These are phyloP conservation scores for Backusella circina DNA, from an alignment of 192 early-diverging fungal genomes.

Conservation along the genomic window DNA sequence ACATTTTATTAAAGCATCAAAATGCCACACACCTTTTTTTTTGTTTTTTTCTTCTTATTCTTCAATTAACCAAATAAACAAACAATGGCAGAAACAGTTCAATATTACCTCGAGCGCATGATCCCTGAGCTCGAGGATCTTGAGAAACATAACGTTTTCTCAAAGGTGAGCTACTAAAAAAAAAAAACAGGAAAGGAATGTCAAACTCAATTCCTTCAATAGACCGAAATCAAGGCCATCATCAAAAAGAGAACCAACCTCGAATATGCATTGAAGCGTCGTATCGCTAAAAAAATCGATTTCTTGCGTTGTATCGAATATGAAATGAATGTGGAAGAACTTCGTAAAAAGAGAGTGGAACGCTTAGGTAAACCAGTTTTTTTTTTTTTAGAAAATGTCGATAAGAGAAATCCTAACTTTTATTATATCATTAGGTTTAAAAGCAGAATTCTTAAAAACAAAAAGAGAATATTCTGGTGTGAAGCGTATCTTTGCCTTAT, in stretches of 20 bases:
- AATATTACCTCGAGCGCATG: slow-evolving; percentile 92
- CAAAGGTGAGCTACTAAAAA: slow-evolving; percentile 51
- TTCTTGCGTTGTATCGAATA: slow-evolving; percentile 94
- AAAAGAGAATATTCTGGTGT: slow-evolving; percentile 44
- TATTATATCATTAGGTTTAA: background rate
- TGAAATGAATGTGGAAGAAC: slow-evolving; percentile 86
- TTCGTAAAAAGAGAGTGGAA: slow-evolving; percentile 74
- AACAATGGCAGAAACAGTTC: slow-evolving; percentile 86
- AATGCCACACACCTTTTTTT: background rate
- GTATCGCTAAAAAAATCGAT: slow-evolving; percentile 68
- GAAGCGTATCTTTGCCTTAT: slow-evolving; percentile 76
- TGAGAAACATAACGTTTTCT: slow-evolving; percentile 77
- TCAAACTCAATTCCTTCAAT: background rate
- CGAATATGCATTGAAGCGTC: slow-evolving; percentile 83
- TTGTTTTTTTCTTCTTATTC: background rate
- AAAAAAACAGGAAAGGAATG: background rate
- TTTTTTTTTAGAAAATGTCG: background rate
- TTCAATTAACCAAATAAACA: slow-evolving; percentile 7
- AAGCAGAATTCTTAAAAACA: slow-evolving; percentile 68
- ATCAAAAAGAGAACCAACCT: slow-evolving; percentile 86
- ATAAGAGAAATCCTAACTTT: background rate
- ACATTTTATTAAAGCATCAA: background rate
- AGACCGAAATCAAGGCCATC: slow-evolving; percentile 83
- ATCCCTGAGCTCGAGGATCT: slow-evolving; percentile 89
- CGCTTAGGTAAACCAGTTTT: slow-evolving; percentile 43